Evolutionary conservation across 2,329 filamentous ascomycete species (phyloP).

Genomic region (Colletotrichum magnum): DNA sequence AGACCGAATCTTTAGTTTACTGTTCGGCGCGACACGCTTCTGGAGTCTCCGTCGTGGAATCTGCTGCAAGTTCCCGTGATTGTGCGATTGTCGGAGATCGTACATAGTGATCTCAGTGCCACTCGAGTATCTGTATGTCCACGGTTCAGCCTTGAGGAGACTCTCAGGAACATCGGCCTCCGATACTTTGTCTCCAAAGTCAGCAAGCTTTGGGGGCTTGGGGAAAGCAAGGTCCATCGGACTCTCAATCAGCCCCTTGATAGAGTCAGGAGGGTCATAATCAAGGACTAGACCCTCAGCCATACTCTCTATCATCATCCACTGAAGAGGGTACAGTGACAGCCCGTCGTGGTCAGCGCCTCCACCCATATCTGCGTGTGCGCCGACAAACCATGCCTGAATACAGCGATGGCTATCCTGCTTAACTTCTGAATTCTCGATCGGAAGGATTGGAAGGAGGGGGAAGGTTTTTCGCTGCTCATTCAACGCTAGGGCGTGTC

Average conservation of each 20-base stretch:
- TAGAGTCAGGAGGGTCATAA: constrained; percentile 5
- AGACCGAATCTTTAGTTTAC: no score
- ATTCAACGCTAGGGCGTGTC: constrained; percentile 56
- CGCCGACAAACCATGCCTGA: constrained; percentile 57
- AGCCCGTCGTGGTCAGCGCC: constrained; percentile 52
- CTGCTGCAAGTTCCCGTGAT: constrained; percentile 27
- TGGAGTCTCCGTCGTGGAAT: background rate
- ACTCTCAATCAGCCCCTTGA: constrained; percentile 13
- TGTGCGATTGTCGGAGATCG: constrained; percentile 22
- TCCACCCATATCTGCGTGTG: constrained; percentile 54
- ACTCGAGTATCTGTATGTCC: constrained; percentile 27
- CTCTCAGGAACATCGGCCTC: background rate
- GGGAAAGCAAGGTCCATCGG: constrained; percentile 41
- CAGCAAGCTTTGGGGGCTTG: background rate
- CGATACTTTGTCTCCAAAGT: background rate
- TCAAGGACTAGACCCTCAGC: constrained; percentile 49
- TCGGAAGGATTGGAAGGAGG: background rate
- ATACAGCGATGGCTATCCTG: constrained; percentile 43
- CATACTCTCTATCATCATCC: constrained; percentile 55
- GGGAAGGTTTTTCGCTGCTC: constrained; percentile 49
- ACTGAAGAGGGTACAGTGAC: constrained; percentile 57
- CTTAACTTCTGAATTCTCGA: no score
- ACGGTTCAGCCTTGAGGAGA: background rate
- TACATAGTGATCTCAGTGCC: constrained; percentile 24
- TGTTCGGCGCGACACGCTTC: no score